phyloP scores from a whole-genome alignment of 1,139 yeast genomes.

The Taphrina populina region DNA sequence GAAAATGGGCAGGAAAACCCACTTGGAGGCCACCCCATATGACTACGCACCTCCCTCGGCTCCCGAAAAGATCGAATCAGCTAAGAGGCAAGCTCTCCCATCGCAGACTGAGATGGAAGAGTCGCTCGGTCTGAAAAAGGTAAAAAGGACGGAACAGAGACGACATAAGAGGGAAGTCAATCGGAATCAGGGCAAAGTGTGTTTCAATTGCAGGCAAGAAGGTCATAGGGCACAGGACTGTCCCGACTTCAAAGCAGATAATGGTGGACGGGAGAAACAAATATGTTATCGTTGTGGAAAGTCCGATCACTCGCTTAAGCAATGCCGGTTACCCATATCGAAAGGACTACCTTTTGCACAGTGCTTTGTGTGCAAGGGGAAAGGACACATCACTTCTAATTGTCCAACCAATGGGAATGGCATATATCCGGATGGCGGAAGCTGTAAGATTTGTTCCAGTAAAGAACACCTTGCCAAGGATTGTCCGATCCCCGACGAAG shows the following conservation, averaged over 20 bases:
- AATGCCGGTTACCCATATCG: conserved; percentile 25
- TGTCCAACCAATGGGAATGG: conserved; percentile 36
- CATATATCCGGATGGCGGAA: conserved; percentile 35
- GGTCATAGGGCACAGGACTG: conserved; percentile 35
- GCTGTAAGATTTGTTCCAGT: conserved; percentile 35
- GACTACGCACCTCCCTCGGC: conserved; percentile 1
- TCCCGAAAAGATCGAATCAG: background rate
- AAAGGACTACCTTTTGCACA: conserved; percentile 33
- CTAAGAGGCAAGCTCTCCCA: conserved; percentile 6
- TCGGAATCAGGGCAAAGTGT: conserved; percentile 33
- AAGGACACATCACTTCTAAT: conserved; percentile 35
- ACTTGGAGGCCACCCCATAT: conserved; percentile 34
- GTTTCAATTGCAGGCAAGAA: conserved; percentile 33
- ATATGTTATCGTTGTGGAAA: conserved; percentile 37
- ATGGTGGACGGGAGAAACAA: background rate
- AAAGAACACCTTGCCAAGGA: conserved; percentile 34
- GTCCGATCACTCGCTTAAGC: conserved; percentile 33
- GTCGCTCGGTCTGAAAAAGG: conserved; percentile 13
- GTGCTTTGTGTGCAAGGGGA: conserved; percentile 34
- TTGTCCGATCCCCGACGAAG: conserved; percentile 34
- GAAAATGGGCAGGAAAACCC: conserved; percentile 34
- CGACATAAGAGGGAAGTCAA: conserved; percentile 23
- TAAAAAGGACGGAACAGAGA: conserved; percentile 24
- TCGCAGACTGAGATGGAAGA: conserved; percentile 11
- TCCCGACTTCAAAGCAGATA: conserved; percentile 18